Percentiles rank a stretch among this genome's conserved stretches.
Evolutionary conservation across 2,329 filamentous ascomycete species (phyloP).

Genomic region (Trichophyton simii): DNA sequence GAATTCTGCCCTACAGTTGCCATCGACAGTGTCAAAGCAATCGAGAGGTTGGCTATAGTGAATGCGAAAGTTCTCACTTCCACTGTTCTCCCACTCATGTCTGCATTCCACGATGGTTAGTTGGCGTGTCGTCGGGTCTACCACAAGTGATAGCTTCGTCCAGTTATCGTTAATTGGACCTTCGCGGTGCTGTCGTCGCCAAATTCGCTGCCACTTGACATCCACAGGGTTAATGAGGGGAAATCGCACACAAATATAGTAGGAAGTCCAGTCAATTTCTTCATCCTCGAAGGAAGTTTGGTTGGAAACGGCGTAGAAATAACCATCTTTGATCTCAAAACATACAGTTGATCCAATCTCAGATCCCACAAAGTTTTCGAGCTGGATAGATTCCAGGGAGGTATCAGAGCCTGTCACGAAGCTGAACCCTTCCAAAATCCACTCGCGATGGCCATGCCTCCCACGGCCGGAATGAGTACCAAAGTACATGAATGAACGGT

Average conservation of each 20-base stretch:
- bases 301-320: slow-evolving; percentile 60
- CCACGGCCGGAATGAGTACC: slow-evolving; percentile 49
- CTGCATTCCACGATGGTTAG: slow-evolving; percentile 55
- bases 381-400: slow-evolving; percentile 34
- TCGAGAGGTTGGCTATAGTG: slow-evolving; percentile 46
- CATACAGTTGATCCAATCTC: slow-evolving; percentile 57
- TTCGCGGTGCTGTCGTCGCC: slow-evolving; percentile 55
- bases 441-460: slow-evolving; percentile 44
- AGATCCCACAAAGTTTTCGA: slow-evolving; percentile 48
- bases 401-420: slow-evolving; percentile 33
- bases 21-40: slow-evolving; percentile 9
- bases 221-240: slow-evolving; percentile 38
- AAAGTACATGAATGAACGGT: slow-evolving; percentile 48
- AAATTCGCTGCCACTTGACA: slow-evolving; percentile 43
- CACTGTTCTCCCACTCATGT: slow-evolving; percentile 51
- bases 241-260: slow-evolving; percentile 56
- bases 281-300: slow-evolving; percentile 49
- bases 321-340: slow-evolving; percentile 54
- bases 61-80: slow-evolving; percentile 48
- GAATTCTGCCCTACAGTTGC: neutral
- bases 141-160: slow-evolving; percentile 52
- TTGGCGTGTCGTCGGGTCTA: slow-evolving; percentile 46
- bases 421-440: slow-evolving; percentile 47
- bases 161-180: slow-evolving; percentile 63
- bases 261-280: slow-evolving; percentile 53